Base-by-base conservation (phyloP, 495 filamentous ascomycete genomes). In the Penicillium soppii region DNA sequence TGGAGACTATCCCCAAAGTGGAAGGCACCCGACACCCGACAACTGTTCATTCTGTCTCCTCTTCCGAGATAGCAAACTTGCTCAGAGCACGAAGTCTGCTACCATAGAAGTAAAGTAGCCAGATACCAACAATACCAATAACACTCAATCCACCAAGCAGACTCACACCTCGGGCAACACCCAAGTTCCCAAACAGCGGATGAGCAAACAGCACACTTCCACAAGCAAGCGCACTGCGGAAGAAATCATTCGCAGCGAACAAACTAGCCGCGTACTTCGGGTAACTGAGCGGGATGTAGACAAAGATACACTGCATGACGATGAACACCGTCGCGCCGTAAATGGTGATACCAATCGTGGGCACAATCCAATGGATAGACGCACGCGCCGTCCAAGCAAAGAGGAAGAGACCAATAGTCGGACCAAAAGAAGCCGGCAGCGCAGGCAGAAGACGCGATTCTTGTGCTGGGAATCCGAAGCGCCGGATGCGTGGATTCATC, bases 171-270 rank as follows among this genome's bases (percentile, higher is more conserved):
- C 61, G 65, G 0, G 74, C 80, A 20, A 86, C 73, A 5, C 84
- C 83, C 23, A 86, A 62, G 47, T 82, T 82, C 8, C 62, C 54
- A 50, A 79, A 87, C 41, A 87, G 58, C 6, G 82, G 81, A 21
- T 72, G 63, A 3, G 74, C 71, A 58, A 86, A 86, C 38, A 85
- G 54, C 33, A 86, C 73, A 54, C 73, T 74, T 0, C 76, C 82
- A 46, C 76, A 82, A 7, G 84, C 83, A 10, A 87, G 67, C 0
- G 74, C 68, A 32, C 67, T 74, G 40, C 82, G 70, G 46, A 78
- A 74, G 62, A 82, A 77, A 60, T 84, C 81, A 66, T 85, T 87
- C 7, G 76, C 78, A 2, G 83, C 82, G 52, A 87, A 84, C 47
- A 86, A 57, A 39, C 65, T 72, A 1, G 84, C 82, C 6, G 82